These are phyloP conservation scores for Fraxinus baroniana DNA, from an alignment of 305 asterid species.

Conservation along the genomic window DNA sequence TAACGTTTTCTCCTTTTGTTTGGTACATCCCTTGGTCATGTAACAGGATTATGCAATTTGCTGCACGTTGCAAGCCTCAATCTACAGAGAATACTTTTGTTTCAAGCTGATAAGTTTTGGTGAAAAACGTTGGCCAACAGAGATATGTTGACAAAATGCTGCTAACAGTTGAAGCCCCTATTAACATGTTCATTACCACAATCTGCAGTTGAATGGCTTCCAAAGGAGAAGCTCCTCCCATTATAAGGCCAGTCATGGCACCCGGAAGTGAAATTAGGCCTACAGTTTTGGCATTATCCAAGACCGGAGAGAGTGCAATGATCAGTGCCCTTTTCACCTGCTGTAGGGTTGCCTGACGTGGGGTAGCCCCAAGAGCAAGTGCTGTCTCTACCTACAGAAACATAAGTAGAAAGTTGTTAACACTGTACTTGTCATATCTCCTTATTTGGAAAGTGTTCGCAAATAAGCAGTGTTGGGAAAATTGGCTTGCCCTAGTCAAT, in stretches of 20 bases:
- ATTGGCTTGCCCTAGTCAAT: background rate
- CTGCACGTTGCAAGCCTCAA: conserved; percentile 24
- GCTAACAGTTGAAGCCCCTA: conserved; percentile 84
- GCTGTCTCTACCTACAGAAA: conserved; percentile 82
- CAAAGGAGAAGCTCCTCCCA: conserved; percentile 96
- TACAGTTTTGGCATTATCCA: conserved; percentile 90
- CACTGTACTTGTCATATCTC: background rate
- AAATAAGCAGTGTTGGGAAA: background rate
- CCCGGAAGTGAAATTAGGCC: conserved; percentile 92
- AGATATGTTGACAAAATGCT: conserved; percentile 81
- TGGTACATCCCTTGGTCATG: too few relatives aligned
- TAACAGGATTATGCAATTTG: too few relatives aligned
- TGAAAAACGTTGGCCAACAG: conserved; percentile 90
- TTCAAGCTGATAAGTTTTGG: conserved; percentile 79
- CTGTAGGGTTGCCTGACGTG: conserved; percentile 73
- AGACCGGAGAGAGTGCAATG: conserved; percentile 77
- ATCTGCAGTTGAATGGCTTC: conserved; percentile 90
- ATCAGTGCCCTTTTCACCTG: conserved; percentile 83
- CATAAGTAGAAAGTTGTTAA: background rate
- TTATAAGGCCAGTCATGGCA: conserved; percentile 91
- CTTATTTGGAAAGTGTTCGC: background rate
- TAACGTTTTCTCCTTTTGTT: background rate
- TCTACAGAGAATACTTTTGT: conserved; percentile 54
- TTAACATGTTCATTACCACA: conserved; percentile 85
- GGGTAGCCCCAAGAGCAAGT: conserved; percentile 89